phyloP scores from a whole-genome alignment of 1,284 basidiomycete genomes.

The Chiua sp. region DNA sequence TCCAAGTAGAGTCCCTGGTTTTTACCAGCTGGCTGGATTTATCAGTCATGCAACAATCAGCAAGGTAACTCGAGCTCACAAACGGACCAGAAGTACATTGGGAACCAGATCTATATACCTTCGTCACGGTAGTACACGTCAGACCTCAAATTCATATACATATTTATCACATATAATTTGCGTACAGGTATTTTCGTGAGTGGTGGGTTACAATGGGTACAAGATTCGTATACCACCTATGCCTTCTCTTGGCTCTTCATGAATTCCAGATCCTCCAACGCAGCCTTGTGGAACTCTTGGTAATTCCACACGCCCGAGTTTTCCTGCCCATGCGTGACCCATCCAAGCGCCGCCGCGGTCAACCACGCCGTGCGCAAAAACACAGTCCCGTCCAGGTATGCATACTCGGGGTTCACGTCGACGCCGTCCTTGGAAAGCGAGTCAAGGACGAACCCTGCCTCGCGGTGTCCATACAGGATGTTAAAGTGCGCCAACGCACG shows the following conservation, averaged over 20 bases:
- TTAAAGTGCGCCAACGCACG: conserved; percentile 61
- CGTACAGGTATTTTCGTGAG: not conserved
- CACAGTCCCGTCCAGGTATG: conserved; percentile 61
- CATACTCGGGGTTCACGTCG: conserved; percentile 36
- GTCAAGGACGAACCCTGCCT: conserved; percentile 41
- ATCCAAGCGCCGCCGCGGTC: conserved; percentile 53
- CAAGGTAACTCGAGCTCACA: too few relatives aligned
- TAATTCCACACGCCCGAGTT: conserved; percentile 35
- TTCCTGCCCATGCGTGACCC: conserved; percentile 54
- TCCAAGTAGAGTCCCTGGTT: too few relatives aligned
- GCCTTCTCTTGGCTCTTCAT: conserved; percentile 22
- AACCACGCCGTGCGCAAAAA: conserved; percentile 60
- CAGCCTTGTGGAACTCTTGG: conserved; percentile 34
- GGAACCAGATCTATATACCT: too few relatives aligned
- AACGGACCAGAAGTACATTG: too few relatives aligned
- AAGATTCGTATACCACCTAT: not conserved
- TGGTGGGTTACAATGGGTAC: not conserved
- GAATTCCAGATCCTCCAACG: conserved; percentile 33
- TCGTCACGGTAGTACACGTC: too few relatives aligned
- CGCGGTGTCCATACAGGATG: conserved; percentile 50
- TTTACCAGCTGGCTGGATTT: too few relatives aligned
- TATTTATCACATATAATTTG: not conserved
- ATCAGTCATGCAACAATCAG: too few relatives aligned
- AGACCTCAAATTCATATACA: too few relatives aligned
- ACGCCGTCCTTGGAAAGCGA: conserved; percentile 26